These are phyloP conservation scores for Trypanosoma cruzi DNA, from an alignment of 208 protist species.

Conservation along the genomic window DNA sequence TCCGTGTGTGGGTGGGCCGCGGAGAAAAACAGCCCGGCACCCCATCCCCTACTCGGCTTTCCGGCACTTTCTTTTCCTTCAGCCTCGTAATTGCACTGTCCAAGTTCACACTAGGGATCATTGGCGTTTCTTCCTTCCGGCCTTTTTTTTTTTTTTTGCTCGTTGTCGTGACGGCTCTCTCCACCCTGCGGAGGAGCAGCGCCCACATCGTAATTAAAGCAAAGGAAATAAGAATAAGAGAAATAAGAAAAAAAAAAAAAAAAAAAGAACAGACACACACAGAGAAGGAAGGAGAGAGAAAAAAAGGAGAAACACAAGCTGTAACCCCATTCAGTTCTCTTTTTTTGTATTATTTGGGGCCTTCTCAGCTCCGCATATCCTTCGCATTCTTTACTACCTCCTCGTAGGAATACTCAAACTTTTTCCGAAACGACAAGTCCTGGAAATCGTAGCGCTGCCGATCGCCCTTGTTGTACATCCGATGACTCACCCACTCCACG, in stretches of 20 bases:
- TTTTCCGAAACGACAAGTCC: slow-evolving; percentile 85
- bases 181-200: too few relatives aligned
- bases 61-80: slow-evolving; percentile 38
- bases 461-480: slow-evolving; percentile 83
- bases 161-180: too few relatives aligned
- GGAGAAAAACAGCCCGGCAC: slow-evolving; percentile 30
- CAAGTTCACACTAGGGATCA: slow-evolving; percentile 47
- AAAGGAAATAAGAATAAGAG: too few relatives aligned
- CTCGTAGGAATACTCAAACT: slow-evolving; percentile 87
- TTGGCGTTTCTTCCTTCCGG: neutral
- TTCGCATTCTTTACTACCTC: slow-evolving; percentile 84
- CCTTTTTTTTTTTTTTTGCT: neutral
- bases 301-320: neutral
- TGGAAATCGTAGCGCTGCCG: slow-evolving; percentile 85
- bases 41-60: slow-evolving; percentile 17
- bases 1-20: slow-evolving; percentile 25
- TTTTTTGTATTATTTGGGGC: slow-evolving; percentile 1
- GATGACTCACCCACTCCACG: slow-evolving; percentile 82
- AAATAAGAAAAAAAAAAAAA: too few relatives aligned
- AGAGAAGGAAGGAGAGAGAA: slow-evolving; percentile 10
- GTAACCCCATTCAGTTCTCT: neutral
- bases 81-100: slow-evolving; percentile 55
- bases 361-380: slow-evolving; percentile 76
- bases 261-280: slow-evolving; percentile 10
- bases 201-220: too few relatives aligned